Evolutionary conservation across 2,329 filamentous ascomycete genomes (phyloP).

Genomic region (Trichoderma sp.): DNA sequence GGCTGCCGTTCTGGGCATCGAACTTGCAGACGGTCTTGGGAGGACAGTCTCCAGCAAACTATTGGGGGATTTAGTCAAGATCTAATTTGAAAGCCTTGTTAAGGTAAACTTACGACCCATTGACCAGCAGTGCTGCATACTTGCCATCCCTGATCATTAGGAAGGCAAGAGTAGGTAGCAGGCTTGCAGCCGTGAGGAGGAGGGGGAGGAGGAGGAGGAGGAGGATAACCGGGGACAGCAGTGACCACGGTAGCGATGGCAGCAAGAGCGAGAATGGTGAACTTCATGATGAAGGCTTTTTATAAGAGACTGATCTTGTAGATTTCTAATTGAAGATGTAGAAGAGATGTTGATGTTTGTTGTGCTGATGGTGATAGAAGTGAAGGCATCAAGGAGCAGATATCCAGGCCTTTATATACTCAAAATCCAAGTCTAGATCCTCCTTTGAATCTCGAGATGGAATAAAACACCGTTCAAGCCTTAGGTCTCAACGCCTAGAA

Average conservation of each 20-base stretch:
- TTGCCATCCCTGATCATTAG: slow-evolving; percentile 38
- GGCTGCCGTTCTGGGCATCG: slow-evolving; percentile 41
- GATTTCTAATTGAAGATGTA: slow-evolving; percentile 27
- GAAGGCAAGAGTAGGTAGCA: slow-evolving; percentile 43
- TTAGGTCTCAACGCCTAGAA: slow-evolving; percentile 7
- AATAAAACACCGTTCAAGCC: slow-evolving; percentile 7
- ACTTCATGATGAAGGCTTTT: slow-evolving; percentile 39
- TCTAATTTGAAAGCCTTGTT: neutral
- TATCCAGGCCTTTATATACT: slow-evolving; percentile 25
- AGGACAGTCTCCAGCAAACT: slow-evolving; percentile 44
- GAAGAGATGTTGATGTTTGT: slow-evolving; percentile 15
- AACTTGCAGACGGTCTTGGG: slow-evolving; percentile 45
- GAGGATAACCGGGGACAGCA: slow-evolving; percentile 16
- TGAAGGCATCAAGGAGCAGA: slow-evolving; percentile 6
- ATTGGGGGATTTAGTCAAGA: neutral
- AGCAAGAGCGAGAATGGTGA: slow-evolving; percentile 36
- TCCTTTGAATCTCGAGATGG: neutral
- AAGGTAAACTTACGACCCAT: slow-evolving; percentile 42
- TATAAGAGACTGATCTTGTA: slow-evolving; percentile 17
- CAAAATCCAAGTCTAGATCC: neutral
- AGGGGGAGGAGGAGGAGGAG: slow-evolving; percentile 24
- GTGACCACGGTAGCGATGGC: slow-evolving; percentile 31
- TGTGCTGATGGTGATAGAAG: slow-evolving; percentile 21
- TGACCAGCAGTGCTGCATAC: slow-evolving; percentile 39
- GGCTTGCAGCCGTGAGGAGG: slow-evolving; percentile 37